These are phyloP conservation scores for Fusarium ramigenum DNA, from an alignment of 2,329 filamentous ascomycete species.

Conservation along the genomic window DNA sequence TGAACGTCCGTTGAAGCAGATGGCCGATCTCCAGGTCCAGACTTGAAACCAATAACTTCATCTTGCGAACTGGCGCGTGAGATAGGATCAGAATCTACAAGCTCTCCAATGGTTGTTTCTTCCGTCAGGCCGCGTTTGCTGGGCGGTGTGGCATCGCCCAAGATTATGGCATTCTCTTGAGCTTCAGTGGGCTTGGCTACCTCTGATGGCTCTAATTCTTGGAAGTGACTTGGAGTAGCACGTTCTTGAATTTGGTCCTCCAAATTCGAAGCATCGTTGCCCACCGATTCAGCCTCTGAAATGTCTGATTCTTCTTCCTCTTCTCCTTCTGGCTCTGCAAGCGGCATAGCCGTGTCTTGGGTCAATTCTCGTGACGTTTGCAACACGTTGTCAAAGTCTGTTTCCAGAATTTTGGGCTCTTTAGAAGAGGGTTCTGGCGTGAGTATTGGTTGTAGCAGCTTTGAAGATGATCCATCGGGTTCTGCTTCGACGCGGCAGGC, in stretches of 20 bases:
- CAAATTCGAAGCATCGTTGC: background rate
- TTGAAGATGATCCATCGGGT: background rate
- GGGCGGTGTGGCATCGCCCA: background rate
- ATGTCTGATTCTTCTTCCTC: background rate
- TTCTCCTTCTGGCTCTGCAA: background rate
- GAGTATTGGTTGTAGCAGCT: constrained; percentile 5
- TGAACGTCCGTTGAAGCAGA: background rate
- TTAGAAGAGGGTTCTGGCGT: background rate
- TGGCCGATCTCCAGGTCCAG: background rate
- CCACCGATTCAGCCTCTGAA: constrained; percentile 1
- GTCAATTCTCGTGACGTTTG: constrained; percentile 16
- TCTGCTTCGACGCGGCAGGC: background rate
- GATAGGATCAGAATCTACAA: background rate
- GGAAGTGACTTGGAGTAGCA: background rate
- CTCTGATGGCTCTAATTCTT: background rate
- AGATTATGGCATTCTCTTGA: background rate
- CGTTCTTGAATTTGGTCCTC: background rate
- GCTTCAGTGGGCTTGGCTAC: background rate
- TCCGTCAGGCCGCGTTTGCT: background rate
- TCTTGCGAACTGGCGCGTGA: constrained; percentile 8
- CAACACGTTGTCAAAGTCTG: constrained; percentile 18
- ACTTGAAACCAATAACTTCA: background rate
- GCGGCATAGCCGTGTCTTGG: background rate
- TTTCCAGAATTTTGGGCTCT: constrained; percentile 16
- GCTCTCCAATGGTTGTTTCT: background rate